A percentile compares a stretch with the other conserved stretches of the same genome.
Evolutionary conservation across 257 asterid species (phyloP).

Genomic region (Lithospermum erythrorhizon): DNA sequence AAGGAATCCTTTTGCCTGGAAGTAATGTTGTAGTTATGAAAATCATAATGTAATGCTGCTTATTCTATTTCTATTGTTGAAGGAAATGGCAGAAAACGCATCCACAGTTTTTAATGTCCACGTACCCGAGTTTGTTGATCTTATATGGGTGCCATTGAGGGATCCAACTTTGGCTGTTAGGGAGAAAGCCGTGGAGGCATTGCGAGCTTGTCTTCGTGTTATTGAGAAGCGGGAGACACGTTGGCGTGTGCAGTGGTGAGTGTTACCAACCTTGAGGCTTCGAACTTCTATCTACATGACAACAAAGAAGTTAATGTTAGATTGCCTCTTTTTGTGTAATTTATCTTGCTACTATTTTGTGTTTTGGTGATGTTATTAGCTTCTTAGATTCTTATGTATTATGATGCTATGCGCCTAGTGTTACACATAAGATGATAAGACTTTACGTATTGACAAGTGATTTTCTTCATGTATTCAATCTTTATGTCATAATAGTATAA

Average conservation of each 20-base stretch:
- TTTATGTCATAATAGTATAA: too few relatives aligned
- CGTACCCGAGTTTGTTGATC: constrained; percentile 93
- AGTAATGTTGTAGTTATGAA: background rate
- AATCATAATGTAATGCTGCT: background rate
- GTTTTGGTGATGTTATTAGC: background rate
- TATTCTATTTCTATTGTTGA: constrained; percentile 15
- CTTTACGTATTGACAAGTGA: too few relatives aligned
- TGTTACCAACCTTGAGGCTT: background rate
- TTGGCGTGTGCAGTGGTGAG: constrained; percentile 99
- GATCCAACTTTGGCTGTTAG: constrained; percentile 82
- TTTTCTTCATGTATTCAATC: too few relatives aligned
- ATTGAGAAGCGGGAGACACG: constrained; percentile 99
- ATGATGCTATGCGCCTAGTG: background rate
- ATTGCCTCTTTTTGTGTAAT: background rate
- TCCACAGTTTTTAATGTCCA: constrained; percentile 97
- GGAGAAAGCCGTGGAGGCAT: constrained; percentile 92
- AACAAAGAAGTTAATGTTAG: background rate
- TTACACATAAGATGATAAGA: background rate
- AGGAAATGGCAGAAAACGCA: constrained; percentile 99
- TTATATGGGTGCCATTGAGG: constrained; percentile 97
- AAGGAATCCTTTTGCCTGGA: background rate
- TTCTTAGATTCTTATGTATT: background rate
- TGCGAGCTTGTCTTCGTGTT: constrained; percentile 94
- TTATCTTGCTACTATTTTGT: background rate
- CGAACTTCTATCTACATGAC: background rate